Evolutionary conservation across 345 rosid genomes (phyloP).

Genomic region (Lepidium africanum): DNA sequence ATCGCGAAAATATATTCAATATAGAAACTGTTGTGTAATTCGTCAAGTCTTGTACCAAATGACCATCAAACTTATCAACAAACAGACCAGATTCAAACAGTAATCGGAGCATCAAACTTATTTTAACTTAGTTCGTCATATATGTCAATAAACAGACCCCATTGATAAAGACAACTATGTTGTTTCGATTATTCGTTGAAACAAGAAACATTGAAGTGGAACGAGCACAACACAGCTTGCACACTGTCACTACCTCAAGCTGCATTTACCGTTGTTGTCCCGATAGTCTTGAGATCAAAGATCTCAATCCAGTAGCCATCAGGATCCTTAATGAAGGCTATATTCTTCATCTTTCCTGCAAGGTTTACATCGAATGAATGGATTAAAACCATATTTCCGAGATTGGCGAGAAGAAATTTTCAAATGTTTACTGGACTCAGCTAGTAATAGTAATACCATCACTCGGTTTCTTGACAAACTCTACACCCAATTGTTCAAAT

Average conservation of each 20-base stretch:
- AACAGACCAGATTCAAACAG: not conserved
- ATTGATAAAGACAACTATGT: not conserved
- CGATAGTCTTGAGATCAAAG: slow-evolving; percentile 65
- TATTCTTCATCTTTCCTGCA: slow-evolving; percentile 84
- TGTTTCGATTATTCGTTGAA: not conserved
- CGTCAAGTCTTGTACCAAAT: not conserved
- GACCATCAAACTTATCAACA: not conserved
- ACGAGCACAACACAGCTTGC: not conserved
- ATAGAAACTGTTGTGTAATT: not conserved
- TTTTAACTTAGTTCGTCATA: not conserved
- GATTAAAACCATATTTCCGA: not conserved
- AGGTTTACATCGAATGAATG: not conserved
- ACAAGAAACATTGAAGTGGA: not conserved
- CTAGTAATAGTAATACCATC: slow-evolving; percentile 42
- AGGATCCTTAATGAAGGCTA: slow-evolving; percentile 96
- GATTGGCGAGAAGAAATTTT: not conserved
- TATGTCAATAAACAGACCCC: slow-evolving; percentile 1
- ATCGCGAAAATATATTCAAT: not conserved
- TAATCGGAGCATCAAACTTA: not conserved
- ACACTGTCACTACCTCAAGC: slow-evolving; percentile 31
- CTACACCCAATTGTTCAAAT: slow-evolving; percentile 80
- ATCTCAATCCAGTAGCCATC: slow-evolving; percentile 98
- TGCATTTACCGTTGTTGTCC: slow-evolving; percentile 24
- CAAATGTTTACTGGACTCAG: not conserved
- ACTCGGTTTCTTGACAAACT: slow-evolving; percentile 77